Base-by-base conservation (phyloP, 305 asterid species). In the Solanum hybrid region DNA sequence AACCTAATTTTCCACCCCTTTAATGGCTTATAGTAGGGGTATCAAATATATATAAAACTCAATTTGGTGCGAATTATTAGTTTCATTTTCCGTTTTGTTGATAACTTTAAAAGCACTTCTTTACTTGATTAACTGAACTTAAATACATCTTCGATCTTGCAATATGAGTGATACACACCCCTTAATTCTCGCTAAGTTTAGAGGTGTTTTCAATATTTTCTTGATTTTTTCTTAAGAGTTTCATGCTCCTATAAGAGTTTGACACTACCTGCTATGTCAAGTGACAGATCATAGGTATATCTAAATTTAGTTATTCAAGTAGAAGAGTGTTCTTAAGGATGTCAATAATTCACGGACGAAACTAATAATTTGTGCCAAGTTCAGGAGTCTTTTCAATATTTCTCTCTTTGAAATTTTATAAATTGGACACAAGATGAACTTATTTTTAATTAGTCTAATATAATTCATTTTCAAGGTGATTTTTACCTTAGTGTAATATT, bases 1-100 rank as follows among this genome's bases (percentile, higher is more conserved):
- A 90, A 94, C 95, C 95, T 92, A 91, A 91, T 91, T 91, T 92
- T 17, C 75, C 29, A 45, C 10, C 88, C 20, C 73, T 84, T 45
- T 84, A 84, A 39, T 82, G 34, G 11, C 20, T 13, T 9, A 73
- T 6, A 24, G 26, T 7, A 20, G 72, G 72, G 24, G 72, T 20
- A 10, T 61, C 26, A 61, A 61, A 61, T 61, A 61, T 61, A 61
- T 7, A 61, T 17, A 36, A 6, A 36, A 37, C 39, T 37, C 39
- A 37, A 37, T 41, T 12, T 39, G 17, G 6, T 41, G 61, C 3
- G 8, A 45, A 45, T 45, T 45, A 45, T 14, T 17, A 51, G 2
- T 51, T 17, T 51, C 22, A 51, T 51, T 51, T 15, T 2, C 0
- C 57, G 0, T 41, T 12, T 41, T 15, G 9, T 51, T 51, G 68